Evolutionary conservation across 768 basidiomycete genomes (phyloP).

Genomic region (Thelephora ganbajun): DNA sequence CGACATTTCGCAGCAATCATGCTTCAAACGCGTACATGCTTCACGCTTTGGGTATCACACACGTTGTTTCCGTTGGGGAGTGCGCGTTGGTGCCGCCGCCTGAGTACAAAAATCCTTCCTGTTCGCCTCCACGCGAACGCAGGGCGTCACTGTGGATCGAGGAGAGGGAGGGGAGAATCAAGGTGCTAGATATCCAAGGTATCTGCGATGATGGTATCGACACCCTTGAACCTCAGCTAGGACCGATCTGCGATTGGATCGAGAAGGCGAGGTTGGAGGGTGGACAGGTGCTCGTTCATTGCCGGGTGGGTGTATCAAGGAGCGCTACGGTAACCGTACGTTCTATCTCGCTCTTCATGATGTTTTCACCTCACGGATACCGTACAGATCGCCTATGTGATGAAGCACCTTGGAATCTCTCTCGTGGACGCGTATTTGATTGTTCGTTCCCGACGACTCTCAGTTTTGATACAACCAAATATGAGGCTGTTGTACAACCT

Average conservation of each 20-base stretch:
- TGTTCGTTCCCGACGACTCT: slow-evolving; percentile 79
- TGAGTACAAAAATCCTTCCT: slow-evolving; percentile 18
- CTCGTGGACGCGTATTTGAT: slow-evolving; percentile 91
- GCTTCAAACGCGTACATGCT: slow-evolving; percentile 94
- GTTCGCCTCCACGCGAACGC: slow-evolving; percentile 21
- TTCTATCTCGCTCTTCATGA: slow-evolving; percentile 9
- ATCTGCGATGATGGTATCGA: slow-evolving; percentile 96
- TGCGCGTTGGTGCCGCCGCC: slow-evolving; percentile 78
- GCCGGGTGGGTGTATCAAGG: slow-evolving; percentile 95
- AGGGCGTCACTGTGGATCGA: slow-evolving; percentile 76
- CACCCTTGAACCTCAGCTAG: slow-evolving; percentile 78
- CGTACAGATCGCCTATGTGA: slow-evolving; percentile 82
- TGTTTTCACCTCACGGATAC: neutral
- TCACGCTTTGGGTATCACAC: slow-evolving; percentile 88
- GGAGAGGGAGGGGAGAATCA: slow-evolving; percentile 78
- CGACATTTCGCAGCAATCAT: slow-evolving; percentile 49
- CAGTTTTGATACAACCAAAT: slow-evolving; percentile 88
- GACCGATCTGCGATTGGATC: slow-evolving; percentile 87
- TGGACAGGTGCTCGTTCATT: slow-evolving; percentile 89
- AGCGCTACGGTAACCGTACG: slow-evolving; percentile 84
- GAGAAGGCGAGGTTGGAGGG: slow-evolving; percentile 71
- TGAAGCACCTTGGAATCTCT: slow-evolving; percentile 77
- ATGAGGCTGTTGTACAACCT: slow-evolving; percentile 92
- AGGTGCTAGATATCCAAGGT: slow-evolving; percentile 83
- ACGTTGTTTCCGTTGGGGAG: slow-evolving; percentile 95